Percentiles rank a stretch among this genome's conserved stretches.
Evolutionary conservation across 495 filamentous ascomycete genomes (phyloP).

Genomic region (Jackrogersella minutella): DNA sequence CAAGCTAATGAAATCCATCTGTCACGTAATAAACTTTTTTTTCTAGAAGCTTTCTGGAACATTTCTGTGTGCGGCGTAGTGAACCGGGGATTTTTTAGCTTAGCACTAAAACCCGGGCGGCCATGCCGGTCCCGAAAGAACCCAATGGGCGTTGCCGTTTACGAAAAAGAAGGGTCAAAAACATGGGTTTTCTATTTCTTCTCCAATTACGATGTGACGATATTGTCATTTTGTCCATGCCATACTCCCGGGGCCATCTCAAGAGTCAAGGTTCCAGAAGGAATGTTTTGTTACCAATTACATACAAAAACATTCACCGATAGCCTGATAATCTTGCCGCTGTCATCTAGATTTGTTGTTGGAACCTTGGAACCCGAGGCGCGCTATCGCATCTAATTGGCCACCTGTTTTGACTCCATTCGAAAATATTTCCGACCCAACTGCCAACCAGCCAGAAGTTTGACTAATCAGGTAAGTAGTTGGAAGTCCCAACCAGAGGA

Average conservation of each 20-base stretch:
- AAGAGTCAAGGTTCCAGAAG: not conserved
- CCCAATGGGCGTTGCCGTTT: slow-evolving; percentile 30
- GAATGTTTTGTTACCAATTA: not conserved
- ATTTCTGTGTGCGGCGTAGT: slow-evolving; percentile 30
- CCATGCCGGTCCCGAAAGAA: slow-evolving; percentile 29
- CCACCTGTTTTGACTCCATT: not conserved
- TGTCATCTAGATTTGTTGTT: slow-evolving; percentile 26
- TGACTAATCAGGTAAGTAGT: slow-evolving; percentile 30
- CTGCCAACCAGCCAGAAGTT: slow-evolving; percentile 16
- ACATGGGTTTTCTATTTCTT: slow-evolving; percentile 17
- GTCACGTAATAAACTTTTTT: slow-evolving; percentile 12
- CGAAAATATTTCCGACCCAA: slow-evolving; percentile 13
- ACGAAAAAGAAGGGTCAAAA: not conserved
- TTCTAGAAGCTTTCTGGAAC: slow-evolving; percentile 43
- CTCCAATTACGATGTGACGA: slow-evolving; percentile 11
- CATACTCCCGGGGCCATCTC: not conserved
- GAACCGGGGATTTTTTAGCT: slow-evolving; percentile 18
- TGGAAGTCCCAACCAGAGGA: slow-evolving; percentile 21
- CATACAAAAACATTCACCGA: slow-evolving; percentile 14
- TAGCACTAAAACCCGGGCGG: slow-evolving; percentile 21
- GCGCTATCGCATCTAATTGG: slow-evolving; percentile 21
- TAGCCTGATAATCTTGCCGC: slow-evolving; percentile 25
- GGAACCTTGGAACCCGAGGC: slow-evolving; percentile 11
- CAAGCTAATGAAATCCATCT: slow-evolving; percentile 17
- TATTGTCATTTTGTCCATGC: not conserved